phyloP scores from a whole-genome alignment of 768 basidiomycete species.

The Pulveroboletus ravenelii region DNA sequence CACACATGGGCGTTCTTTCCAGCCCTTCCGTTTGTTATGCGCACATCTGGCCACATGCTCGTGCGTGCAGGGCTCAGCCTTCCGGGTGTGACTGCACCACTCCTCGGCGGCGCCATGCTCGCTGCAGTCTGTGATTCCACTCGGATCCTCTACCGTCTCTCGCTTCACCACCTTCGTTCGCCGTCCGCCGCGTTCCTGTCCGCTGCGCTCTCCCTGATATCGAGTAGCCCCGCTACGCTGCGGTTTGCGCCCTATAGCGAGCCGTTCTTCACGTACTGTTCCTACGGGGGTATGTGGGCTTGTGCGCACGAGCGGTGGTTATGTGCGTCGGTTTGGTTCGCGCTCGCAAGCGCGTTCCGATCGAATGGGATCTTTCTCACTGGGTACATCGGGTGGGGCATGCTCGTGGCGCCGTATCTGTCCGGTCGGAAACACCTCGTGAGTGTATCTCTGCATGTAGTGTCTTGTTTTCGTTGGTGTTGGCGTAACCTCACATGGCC shows the following conservation, averaged over 20 bases:
- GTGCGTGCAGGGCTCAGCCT: slow-evolving; percentile 2
- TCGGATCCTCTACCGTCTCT: slow-evolving; percentile 51
- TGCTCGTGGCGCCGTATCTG: slow-evolving; percentile 53
- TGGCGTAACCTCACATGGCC: neutral
- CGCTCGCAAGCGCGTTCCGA: slow-evolving; percentile 60
- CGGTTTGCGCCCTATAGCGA: slow-evolving; percentile 75
- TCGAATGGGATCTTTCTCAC: slow-evolving; percentile 73
- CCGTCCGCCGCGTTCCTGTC: slow-evolving; percentile 58
- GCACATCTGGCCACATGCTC: slow-evolving; percentile 28
- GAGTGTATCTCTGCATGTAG: slow-evolving; percentile 6
- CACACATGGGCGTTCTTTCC: slow-evolving; percentile 88
- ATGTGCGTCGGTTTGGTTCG: slow-evolving; percentile 55
- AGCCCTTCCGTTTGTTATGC: slow-evolving; percentile 55
- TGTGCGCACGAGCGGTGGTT: slow-evolving; percentile 42
- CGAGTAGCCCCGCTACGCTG: slow-evolving; percentile 74
- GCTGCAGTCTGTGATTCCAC: slow-evolving; percentile 40
- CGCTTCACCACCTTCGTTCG: slow-evolving; percentile 51
- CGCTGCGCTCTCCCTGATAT: slow-evolving; percentile 64
- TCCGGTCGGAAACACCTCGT: slow-evolving; percentile 28
- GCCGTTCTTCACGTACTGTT: slow-evolving; percentile 78
- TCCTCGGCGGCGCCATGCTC: slow-evolving; percentile 37
- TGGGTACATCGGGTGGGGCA: slow-evolving; percentile 78
- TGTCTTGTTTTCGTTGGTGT: neutral
- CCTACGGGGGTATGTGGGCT: slow-evolving; percentile 49
- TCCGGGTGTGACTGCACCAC: slow-evolving; percentile 20